Base-by-base conservation (phyloP, 208 protist species). In the Balamuthia mandrillaris region DNA sequence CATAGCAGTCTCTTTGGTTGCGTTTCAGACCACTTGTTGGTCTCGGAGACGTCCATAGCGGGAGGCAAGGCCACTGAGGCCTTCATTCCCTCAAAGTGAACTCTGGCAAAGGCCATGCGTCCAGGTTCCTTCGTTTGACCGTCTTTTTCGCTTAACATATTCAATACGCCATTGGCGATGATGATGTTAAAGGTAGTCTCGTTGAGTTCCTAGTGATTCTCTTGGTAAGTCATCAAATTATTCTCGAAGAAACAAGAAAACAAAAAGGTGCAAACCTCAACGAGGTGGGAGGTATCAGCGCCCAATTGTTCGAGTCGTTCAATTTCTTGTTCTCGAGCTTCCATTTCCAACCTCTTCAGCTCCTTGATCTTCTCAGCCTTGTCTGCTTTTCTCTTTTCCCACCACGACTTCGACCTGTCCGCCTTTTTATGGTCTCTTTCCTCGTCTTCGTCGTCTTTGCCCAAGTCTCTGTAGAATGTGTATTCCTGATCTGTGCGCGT, bases 11-110 rank as follows among this genome's bases (percentile, higher is more conserved):
- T 77, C 1, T 6, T 0, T 4, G 27, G 12, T n/a, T 24, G 61
- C 1, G 10, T 77, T 10, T 24, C n/a, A 2, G 68, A 58, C 68
- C 68, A 77, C n/a, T 77, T 77, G 68, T 77, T 77, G 42, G 68
- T 77, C 44, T 77, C 68, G 44, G 68, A 45, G 5, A 77, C 68
- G 41, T 77, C 68, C 68, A 54, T 77, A 31, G 68, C 68, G n/a
- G 68, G 68, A 6, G 68, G 68, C 3, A 77, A 45, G 44, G 49
- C 68, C 44, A 77, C 29, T 24, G 31, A 27, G 44, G 56, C 56
- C 44, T 77, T 77, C 68, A 77, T 77, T 41, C 56, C 63, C 63
- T 77, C 68, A 45, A 77, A 77, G 68, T 58, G 56, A 41, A 77
- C 44, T 2, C 68, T 41, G 29, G 44, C 68, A 33, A 77, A 77